Evolutionary conservation across 2,329 filamentous ascomycete genomes (phyloP).

Genomic region (Penicillium oxalicum): DNA sequence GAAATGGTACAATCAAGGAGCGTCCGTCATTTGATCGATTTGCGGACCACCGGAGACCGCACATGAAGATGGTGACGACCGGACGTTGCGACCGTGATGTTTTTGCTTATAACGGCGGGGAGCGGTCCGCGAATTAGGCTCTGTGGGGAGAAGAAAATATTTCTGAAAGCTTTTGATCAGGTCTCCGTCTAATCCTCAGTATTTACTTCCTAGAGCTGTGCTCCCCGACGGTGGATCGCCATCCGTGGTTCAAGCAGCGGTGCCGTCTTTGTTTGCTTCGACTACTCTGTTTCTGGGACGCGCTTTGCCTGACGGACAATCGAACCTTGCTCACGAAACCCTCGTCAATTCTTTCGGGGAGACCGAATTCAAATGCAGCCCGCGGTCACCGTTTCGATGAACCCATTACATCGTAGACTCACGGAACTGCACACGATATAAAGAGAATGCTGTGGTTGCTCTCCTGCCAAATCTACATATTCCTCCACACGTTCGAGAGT

Average conservation of each 20-base stretch:
- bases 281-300: neutral
- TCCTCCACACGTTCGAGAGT: neutral
- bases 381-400: neutral
- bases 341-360: neutral
- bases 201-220: too few species aligned
- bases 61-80: too few species aligned
- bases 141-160: neutral
- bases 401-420: neutral
- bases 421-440: neutral
- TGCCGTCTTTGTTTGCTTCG: neutral
- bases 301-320: neutral
- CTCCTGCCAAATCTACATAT: neutral
- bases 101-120: conserved; percentile 1
- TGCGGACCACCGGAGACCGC: conserved; percentile 1
- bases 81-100: neutral
- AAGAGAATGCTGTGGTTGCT: neutral
- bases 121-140: neutral
- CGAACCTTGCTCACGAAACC: neutral
- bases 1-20: too few species aligned
- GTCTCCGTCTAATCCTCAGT: neutral
- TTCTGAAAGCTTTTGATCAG: neutral
- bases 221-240: too few species aligned
- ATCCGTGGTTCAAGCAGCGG: too few species aligned
- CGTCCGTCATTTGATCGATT: conserved; percentile 13
- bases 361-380: neutral